Evolutionary conservation across 371 early-diverging fungal genomes (phyloP), one percentile per base, ranked within the genome.

Genomic region (Racocetra persica): DNA sequence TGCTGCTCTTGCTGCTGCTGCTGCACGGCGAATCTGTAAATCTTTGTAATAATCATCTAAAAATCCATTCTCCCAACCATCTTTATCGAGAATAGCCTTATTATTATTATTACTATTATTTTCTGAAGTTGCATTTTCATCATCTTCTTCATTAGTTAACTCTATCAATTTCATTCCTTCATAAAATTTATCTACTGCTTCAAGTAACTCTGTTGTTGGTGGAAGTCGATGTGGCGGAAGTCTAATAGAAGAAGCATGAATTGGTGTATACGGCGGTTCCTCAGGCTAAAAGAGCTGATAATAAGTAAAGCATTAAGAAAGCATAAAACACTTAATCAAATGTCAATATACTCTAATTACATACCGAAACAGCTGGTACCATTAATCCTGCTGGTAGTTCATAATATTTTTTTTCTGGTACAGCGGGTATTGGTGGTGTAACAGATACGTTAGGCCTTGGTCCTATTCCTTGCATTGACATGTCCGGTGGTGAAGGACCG

Each of bases 381-480:
- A 92, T 92, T 5, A 86, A 79, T 24, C 90, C 91, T 11, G 90
- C 92, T 16, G 91, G 90, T 38, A 92, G 63, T 75, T 91, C 90
- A 72, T 81, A 82, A 72, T 90, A 90, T 16, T 82, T 88, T 71
- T 86, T 87, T 62, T 83, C 72, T 1, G 85, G 85, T 26, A 71
- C 51, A 20, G 74, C 77, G 18, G 70, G 76, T 26, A 66, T 62
- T 14, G 66, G 45, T 51, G 77, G 77, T 22, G 66, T 22, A 22
- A 26, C 24, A 41, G 77, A 22, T 13, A 49, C 51, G 26, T 51
- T 67, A 7, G 74, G 81, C 4, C 55, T 59, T 24, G 49, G 79
- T 26, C 24, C 59, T 36, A 79, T 60, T 80, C 71, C 71, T 57
- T 81, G 81, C 10, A 77, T 79, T 55, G 74, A 28, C n/a, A 74